A percentile compares a stretch with the other conserved stretches of the same genome.
phyloP scores from a whole-genome alignment of 306 rosid genomes.

The Rosa rugosa region DNA sequence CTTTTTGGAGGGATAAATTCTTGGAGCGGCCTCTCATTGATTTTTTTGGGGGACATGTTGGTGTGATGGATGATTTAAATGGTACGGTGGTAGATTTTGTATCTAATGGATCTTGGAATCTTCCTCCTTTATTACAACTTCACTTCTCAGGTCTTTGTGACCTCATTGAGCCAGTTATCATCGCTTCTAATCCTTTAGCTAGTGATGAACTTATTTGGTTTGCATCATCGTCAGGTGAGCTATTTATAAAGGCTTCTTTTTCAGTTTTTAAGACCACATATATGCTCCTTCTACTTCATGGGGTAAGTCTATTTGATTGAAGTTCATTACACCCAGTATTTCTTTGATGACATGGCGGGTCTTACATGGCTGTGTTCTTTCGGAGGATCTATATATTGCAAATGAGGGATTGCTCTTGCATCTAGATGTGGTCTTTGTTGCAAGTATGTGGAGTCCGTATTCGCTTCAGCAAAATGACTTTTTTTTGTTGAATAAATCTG shows the following conservation, averaged over 20 bases:
- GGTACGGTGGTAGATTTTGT: not conserved
- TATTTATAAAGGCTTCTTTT: not conserved
- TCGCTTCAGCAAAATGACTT: not conserved
- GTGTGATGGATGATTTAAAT: not conserved
- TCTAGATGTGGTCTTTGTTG: not conserved
- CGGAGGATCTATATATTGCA: not conserved
- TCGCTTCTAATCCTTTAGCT: not conserved
- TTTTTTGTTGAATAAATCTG: too few relatives aligned
- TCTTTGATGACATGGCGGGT: not conserved
- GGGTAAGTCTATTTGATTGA: not conserved
- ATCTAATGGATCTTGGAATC: not conserved
- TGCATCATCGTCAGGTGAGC: not conserved
- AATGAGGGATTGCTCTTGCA: not conserved
- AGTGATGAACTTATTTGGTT: not conserved
- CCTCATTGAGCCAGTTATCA: not conserved
- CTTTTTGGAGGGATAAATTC: not conserved
- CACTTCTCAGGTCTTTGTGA: not conserved
- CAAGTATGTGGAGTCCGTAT: not conserved
- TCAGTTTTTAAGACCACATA: not conserved
- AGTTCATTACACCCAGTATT: not conserved
- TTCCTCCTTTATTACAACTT: not conserved
- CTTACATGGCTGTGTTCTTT: not conserved
- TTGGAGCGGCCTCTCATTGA: not conserved
- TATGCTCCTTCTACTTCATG: not conserved
- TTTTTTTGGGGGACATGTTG: not conserved